These are phyloP conservation scores for Oxytropis ochrocephala DNA, from an alignment of 306 rosid genomes.

Conservation along the genomic window DNA sequence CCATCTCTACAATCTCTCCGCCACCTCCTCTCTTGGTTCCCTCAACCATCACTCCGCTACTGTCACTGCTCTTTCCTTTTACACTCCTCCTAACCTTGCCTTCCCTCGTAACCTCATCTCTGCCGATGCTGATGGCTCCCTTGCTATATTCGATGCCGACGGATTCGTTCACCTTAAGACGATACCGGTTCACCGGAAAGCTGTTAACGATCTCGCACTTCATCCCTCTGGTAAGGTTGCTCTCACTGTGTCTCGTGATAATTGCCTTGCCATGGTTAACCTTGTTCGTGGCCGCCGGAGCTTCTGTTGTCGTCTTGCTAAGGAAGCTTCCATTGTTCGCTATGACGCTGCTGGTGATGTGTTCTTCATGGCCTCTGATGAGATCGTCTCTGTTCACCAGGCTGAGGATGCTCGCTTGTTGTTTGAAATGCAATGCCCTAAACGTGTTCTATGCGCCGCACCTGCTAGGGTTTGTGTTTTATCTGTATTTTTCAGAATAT, in stretches of 20 bases:
- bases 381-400: slow-evolving; percentile 58
- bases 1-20: slow-evolving; percentile 74
- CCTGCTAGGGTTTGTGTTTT: slow-evolving; percentile 48
- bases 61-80: slow-evolving; percentile 74
- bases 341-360: slow-evolving; percentile 48
- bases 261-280: slow-evolving; percentile 76
- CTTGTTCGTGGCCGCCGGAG: slow-evolving; percentile 75
- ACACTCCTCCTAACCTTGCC: slow-evolving; percentile 50
- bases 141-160: slow-evolving; percentile 73
- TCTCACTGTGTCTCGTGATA: slow-evolving; percentile 63
- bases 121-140: slow-evolving; percentile 61
- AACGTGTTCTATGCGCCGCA: slow-evolving; percentile 52
- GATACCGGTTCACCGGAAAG: slow-evolving; percentile 50
- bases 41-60: slow-evolving; percentile 70
- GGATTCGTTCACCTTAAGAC: slow-evolving; percentile 77
- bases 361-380: slow-evolving; percentile 61
- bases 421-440: slow-evolving; percentile 48
- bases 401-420: slow-evolving; percentile 78
- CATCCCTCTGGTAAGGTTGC: slow-evolving; percentile 85
- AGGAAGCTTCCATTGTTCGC: slow-evolving; percentile 58
- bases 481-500: background rate
- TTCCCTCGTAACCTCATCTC: slow-evolving; percentile 91
- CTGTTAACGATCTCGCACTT: slow-evolving; percentile 65
- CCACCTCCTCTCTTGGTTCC: slow-evolving; percentile 73
- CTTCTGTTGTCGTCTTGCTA: slow-evolving; percentile 59